These are phyloP conservation scores for Lizonia empirigonia DNA, from an alignment of 2,329 filamentous ascomycete species.

Conservation along the genomic window DNA sequence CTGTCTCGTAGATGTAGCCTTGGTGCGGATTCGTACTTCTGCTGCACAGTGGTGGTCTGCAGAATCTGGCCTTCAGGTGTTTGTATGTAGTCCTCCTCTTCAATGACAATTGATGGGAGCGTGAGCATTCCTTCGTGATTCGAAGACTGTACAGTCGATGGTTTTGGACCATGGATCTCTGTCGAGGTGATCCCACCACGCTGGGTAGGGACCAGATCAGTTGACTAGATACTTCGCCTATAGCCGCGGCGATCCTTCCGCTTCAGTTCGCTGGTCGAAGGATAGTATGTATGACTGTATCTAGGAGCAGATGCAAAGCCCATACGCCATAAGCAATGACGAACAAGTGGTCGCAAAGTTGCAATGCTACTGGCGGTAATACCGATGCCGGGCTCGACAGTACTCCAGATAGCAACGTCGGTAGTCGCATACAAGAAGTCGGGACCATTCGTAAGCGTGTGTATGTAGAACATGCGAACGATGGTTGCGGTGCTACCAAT, in stretches of 20 bases:
- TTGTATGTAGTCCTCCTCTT: slow-evolving; percentile 8
- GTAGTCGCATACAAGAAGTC: slow-evolving; percentile 52
- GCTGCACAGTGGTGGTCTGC: slow-evolving; percentile 26
- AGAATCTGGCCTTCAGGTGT: slow-evolving; percentile 19
- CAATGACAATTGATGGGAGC: slow-evolving; percentile 4
- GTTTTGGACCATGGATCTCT: slow-evolving; percentile 19
- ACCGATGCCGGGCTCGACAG: slow-evolving; percentile 40
- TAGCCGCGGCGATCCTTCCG: slow-evolving; percentile 28
- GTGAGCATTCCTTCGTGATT: slow-evolving; percentile 3
- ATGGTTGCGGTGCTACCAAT: slow-evolving; percentile 58
- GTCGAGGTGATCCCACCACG: slow-evolving; percentile 15
- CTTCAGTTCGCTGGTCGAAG: slow-evolving; percentile 12
- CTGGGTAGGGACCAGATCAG: slow-evolving; percentile 25
- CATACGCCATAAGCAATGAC: slow-evolving; percentile 29
- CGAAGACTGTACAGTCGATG: neutral
- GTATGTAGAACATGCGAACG: slow-evolving; percentile 53
- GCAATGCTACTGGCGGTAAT: slow-evolving; percentile 57
- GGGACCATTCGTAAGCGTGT: slow-evolving; percentile 45
- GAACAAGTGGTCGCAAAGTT: slow-evolving; percentile 57
- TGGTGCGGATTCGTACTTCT: slow-evolving; percentile 25
- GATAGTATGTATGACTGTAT: slow-evolving; percentile 15
- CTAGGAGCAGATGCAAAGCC: slow-evolving; percentile 28
- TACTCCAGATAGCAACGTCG: slow-evolving; percentile 49
- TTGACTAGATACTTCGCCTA: slow-evolving; percentile 25
- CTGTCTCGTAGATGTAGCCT: slow-evolving; percentile 29